Base-by-base conservation (phyloP, 148 eudicot genomes). In the Bassia scoparia region DNA sequence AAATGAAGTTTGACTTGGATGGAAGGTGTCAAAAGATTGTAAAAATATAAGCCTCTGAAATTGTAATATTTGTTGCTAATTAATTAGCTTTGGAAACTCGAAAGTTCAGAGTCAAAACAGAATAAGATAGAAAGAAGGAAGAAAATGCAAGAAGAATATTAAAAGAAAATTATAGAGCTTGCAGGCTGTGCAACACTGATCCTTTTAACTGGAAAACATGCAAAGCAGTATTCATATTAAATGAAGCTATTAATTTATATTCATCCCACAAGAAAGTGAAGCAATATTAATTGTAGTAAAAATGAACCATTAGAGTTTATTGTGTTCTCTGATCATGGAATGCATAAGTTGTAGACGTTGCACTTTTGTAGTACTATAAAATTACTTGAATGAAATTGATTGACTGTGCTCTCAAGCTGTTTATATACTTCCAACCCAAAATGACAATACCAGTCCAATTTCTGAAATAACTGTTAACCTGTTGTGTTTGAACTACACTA, bases 181-280 rank as follows among this genome's bases (percentile, higher is more conserved):
- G 38, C 66, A 7, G 35, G 41, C 21, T 61, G 18, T 7, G 66
- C 24, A 61, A 20, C 17, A 33, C 7, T 61, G 43, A 61, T 12
- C 4, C 4, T 17, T 20, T 33, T 4, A 38, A 52, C 20, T 38
- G 35, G 38, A 53, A 46, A 33, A 29, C 31, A 5, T 35, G 38
- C 55, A 43, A 13, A 16, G 50, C 41, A 3, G 55, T 58, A 35
- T n/a, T 58, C 58, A 30, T 66, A 14, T 65, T 16, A 31, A 38
- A 68, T 29, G 41, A 17, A 79, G 61, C 52, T n/a, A 66, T 61
- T 64, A 54, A 56, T 43, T 4, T 24, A 62, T 63, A 31, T 49
- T 20, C 65, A 23, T 58, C 48, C 24, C 29, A 7, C 21, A 46
- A 14, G 12, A 26, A 4, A 37, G 16, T 64, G 68, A 14, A 41